A percentile compares a stretch with the other conserved stretches of the same genome.
Evolutionary conservation across 2,329 filamentous ascomycete species (phyloP).

Genomic region (Cyphellophora europaea): DNA sequence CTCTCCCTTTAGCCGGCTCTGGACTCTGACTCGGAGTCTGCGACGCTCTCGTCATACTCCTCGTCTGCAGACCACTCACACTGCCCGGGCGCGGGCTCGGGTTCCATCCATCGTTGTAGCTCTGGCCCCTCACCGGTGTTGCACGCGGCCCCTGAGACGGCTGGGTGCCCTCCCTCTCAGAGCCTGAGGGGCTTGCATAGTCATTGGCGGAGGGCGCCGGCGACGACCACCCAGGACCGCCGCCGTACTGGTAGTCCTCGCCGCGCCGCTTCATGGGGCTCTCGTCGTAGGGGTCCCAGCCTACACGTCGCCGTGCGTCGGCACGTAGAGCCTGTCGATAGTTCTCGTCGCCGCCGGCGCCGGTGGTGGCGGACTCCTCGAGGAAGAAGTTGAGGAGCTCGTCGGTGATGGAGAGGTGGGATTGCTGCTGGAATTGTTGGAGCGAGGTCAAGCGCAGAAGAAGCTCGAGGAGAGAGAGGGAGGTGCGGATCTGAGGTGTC

Average conservation of each 20-base stretch:
- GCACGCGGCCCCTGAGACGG: slow-evolving; percentile 8
- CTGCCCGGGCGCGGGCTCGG: no score
- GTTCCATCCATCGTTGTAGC: slow-evolving; percentile 18
- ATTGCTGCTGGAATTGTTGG: slow-evolving; percentile 84
- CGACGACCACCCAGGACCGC: slow-evolving; percentile 12
- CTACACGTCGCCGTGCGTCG: slow-evolving; percentile 53
- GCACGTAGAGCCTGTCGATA: slow-evolving; percentile 50
- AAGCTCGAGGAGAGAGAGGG: slow-evolving; percentile 77
- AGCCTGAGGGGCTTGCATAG: slow-evolving; percentile 14
- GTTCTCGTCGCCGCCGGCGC: slow-evolving; percentile 53
- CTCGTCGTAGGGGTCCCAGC: slow-evolving; percentile 65
- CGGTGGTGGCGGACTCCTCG: slow-evolving; percentile 56
- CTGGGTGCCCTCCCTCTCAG: slow-evolving; percentile 6
- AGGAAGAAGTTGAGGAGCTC: slow-evolving; percentile 85
- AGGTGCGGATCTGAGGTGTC: slow-evolving; percentile 50
- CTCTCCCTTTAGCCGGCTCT: neutral
- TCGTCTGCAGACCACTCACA: neutral
- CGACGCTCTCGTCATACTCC: neutral
- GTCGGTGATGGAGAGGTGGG: slow-evolving; percentile 81
- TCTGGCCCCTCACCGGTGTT: slow-evolving; percentile 13
- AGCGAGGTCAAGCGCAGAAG: slow-evolving; percentile 75
- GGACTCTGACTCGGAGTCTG: neutral
- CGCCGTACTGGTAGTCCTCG: slow-evolving; percentile 47
- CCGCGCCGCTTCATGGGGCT: slow-evolving; percentile 57
- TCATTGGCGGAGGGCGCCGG: slow-evolving; percentile 8